Percentiles rank a stretch among this genome's conserved stretches.
These are phyloP conservation scores for Schizopora paradoxa DNA, from an alignment of 1,284 basidiomycete species.

Conservation along the genomic window DNA sequence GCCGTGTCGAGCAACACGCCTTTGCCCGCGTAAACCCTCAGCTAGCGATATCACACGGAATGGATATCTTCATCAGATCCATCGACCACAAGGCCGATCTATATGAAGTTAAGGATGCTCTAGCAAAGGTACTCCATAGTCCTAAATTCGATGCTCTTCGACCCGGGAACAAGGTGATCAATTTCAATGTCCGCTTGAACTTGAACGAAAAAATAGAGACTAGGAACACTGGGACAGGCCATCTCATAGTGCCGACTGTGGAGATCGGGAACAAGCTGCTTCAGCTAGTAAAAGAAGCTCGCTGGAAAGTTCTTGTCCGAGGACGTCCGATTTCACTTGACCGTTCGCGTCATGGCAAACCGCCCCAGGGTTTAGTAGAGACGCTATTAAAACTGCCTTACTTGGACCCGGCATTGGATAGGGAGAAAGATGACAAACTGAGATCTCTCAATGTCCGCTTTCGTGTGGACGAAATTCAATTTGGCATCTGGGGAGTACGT, in stretches of 20 bases:
- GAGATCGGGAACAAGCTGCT: conserved; percentile 43
- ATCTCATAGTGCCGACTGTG: conserved; percentile 42
- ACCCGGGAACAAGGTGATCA: conserved; percentile 31
- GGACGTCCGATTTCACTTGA: conserved; percentile 28
- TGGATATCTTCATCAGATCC: conserved; percentile 48
- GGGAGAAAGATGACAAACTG: conserved; percentile 44
- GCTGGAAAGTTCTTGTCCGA: conserved; percentile 37
- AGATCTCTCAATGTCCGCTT: conserved; percentile 39
- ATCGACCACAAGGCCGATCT: conserved; percentile 43
- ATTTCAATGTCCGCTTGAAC: conserved; percentile 54
- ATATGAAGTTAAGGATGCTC: conserved; percentile 50
- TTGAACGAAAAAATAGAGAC: conserved; percentile 41
- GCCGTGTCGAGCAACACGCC: too few species aligned
- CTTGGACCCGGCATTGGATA: conserved; percentile 53
- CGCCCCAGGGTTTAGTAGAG: conserved; percentile 25
- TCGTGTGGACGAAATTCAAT: conserved; percentile 54
- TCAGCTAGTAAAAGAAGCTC: conserved; percentile 33
- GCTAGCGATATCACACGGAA: too few species aligned
- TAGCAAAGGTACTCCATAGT: conserved; percentile 52
- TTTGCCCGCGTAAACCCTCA: too few species aligned
- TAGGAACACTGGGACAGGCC: conserved; percentile 54
- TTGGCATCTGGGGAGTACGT: conserved; percentile 43
- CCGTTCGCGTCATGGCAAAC: conserved; percentile 18
- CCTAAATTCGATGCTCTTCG: conserved; percentile 31
- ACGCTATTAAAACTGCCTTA: conserved; percentile 55